Base-by-base conservation (phyloP, 1,284 basidiomycete species). In the Ceratobasidium sp. region DNA sequence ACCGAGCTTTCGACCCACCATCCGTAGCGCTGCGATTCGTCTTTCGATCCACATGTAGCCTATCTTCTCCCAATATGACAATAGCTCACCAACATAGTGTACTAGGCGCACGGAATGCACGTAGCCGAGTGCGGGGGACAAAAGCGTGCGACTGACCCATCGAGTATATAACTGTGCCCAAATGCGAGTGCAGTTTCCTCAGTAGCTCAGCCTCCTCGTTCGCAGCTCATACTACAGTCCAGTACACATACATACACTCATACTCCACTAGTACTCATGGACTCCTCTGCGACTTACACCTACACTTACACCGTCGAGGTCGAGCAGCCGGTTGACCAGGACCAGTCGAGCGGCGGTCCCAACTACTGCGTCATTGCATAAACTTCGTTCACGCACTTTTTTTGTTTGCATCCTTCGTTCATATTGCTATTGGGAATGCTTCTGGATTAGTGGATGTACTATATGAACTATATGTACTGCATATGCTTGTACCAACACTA, bases 311-410 rank as follows among this genome's bases (percentile, higher is more conserved):
- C 67, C 28, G 13, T 50, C 50, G 67, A 69, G 67, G 52, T 40
- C 33, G 50, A 69, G 67, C 52, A 69, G 33, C 67, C 67, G 9
- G 67, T 69, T 33, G 52, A 69, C 26, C 50, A 69, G 38, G 67
- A 69, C n/a, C 23, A 40, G n/a, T n/a, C 23, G 20, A 56, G 38
- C 52, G 52, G 52, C 13, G 52, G 67, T 12, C 10, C 23, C 50
- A 38, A 26, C 23, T 67, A 69, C 52, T 69, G 67, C 67, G 52
- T 69, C 67, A 69, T 69, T n/a, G 67, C 67, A 9, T 54, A 54
- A 23, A 20, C 20, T 54, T 12, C 52, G n/a, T 23, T 23, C 52
- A n/a, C 52, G 52, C 12, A 9, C 23, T 54, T 23, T 17, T n/a
- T 54, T 23, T 7, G 7, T 54, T 54, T 23, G 23, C 52, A 54